phyloP scores from a whole-genome alignment of 176 grass and related monocot genomes.

The Zoysia pacifica region DNA sequence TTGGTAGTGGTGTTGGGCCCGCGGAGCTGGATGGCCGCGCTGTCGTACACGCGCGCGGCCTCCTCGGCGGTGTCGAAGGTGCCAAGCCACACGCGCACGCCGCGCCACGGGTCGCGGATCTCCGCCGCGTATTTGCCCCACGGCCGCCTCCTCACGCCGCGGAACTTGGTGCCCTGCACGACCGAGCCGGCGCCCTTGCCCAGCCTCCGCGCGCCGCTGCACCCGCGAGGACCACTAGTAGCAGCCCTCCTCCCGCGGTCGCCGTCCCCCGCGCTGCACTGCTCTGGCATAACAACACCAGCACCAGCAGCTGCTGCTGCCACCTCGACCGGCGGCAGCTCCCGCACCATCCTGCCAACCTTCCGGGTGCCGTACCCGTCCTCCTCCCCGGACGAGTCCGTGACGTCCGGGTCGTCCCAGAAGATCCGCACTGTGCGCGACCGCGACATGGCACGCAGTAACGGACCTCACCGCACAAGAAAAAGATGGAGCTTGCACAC shows the following conservation, averaged over 20 bases:
- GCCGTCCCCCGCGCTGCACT: slow-evolving; percentile 35
- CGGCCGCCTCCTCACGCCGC: slow-evolving; percentile 77
- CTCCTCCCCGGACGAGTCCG: slow-evolving; percentile 77
- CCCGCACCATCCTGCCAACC: slow-evolving; percentile 51
- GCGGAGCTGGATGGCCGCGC: slow-evolving; percentile 68
- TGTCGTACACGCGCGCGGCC: slow-evolving; percentile 81
- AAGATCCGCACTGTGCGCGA: slow-evolving; percentile 70
- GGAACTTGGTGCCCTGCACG: slow-evolving; percentile 57
- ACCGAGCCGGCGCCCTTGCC: not conserved
- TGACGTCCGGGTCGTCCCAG: slow-evolving; percentile 88
- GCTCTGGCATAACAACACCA: not conserved
- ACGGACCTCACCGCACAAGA: not conserved
- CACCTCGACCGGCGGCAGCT: slow-evolving; percentile 27
- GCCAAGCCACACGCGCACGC: slow-evolving; percentile 88
- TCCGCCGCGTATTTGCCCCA: slow-evolving; percentile 93
- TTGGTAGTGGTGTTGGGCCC: slow-evolving; percentile 59
- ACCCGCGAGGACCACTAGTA: not conserved
- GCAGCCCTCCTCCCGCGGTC: slow-evolving; percentile 26
- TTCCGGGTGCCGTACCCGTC: slow-evolving; percentile 36
- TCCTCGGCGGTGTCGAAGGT: slow-evolving; percentile 96
- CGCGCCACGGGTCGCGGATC: slow-evolving; percentile 83
- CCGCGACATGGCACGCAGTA: slow-evolving; percentile 56
- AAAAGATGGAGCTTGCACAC: not conserved
- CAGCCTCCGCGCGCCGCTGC: slow-evolving; percentile 12
- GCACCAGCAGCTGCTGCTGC: not conserved